Percentiles rank a stretch among this genome's conserved stretches.
Conservation (phyloP, 176 grass and related monocot genomes). For the Carex pumila region DNA sequence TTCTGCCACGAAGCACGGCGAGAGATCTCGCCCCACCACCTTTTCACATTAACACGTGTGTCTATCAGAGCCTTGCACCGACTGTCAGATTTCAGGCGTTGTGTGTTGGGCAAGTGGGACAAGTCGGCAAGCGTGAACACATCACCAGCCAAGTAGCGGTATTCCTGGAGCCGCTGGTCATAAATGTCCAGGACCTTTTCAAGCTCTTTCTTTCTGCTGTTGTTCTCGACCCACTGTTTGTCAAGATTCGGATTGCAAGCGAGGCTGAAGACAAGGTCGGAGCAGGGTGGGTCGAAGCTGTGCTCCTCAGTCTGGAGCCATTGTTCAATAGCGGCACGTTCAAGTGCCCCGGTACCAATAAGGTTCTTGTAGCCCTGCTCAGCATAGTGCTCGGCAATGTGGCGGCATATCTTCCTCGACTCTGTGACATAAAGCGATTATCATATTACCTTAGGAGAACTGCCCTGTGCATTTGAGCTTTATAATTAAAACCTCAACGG, state of each 20-base stretch:
- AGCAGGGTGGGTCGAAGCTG: constrained; percentile 77
- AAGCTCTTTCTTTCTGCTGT: constrained; percentile 51
- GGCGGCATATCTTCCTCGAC: constrained; percentile 66
- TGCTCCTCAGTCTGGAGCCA: constrained; percentile 93
- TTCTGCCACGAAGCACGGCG: constrained; percentile 46
- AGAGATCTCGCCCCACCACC: constrained; percentile 70
- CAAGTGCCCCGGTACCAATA: constrained; percentile 63
- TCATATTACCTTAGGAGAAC: neutral
- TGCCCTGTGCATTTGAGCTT: neutral
- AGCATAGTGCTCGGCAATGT: constrained; percentile 67
- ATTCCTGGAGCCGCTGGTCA: constrained; percentile 66
- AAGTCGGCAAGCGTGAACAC: constrained; percentile 96
- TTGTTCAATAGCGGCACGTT: constrained; percentile 89
- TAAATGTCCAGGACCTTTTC: constrained; percentile 77
- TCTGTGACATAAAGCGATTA: constrained; percentile 28
- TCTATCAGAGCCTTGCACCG: constrained; percentile 44
- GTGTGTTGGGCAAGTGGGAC: constrained; percentile 77
- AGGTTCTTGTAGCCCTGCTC: constrained; percentile 58
- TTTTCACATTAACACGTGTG: constrained; percentile 47
- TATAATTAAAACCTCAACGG: neutral
- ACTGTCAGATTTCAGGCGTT: constrained; percentile 39
- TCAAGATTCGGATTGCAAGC: constrained; percentile 11
- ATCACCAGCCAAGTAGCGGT: constrained; percentile 53
- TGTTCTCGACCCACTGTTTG: constrained; percentile 32
- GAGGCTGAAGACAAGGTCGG: constrained; percentile 78